Percentiles rank a stretch among this genome's conserved stretches.
Conservation (phyloP, 2,329 filamentous ascomycete genomes). For the Verticillium alfalfae region DNA sequence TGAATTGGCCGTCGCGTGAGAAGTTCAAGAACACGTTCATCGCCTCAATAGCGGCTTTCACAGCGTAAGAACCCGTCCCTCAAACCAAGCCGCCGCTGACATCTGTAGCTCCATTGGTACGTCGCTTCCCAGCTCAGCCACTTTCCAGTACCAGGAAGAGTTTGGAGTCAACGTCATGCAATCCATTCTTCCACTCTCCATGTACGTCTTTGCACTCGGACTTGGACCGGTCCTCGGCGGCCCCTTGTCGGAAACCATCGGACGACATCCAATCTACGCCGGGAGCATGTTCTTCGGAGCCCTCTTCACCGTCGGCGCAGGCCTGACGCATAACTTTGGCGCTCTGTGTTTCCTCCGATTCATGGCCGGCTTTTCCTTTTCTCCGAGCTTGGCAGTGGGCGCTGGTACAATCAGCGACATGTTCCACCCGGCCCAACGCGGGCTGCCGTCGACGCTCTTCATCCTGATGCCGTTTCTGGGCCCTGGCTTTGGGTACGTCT, state of each 20-base stretch:
- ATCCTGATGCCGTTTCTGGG: slow-evolving; percentile 49
- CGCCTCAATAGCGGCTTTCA: slow-evolving; percentile 31
- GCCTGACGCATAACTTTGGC: slow-evolving; percentile 42
- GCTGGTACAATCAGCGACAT: slow-evolving; percentile 45
- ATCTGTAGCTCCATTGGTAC: slow-evolving; percentile 42
- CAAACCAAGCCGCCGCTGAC: neutral
- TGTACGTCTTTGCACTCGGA: slow-evolving; percentile 56
- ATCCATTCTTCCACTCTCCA: slow-evolving; percentile 52
- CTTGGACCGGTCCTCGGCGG: slow-evolving; percentile 55
- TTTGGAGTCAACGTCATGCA: slow-evolving; percentile 51
- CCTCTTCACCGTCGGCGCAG: slow-evolving; percentile 52
- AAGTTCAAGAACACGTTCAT: slow-evolving; percentile 25
- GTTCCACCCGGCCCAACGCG: slow-evolving; percentile 34
- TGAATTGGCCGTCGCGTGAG: neutral
- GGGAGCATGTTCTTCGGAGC: slow-evolving; percentile 38
- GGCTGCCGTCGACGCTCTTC: slow-evolving; percentile 35
- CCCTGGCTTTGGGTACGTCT: slow-evolving; percentile 41
- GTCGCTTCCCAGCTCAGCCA: slow-evolving; percentile 47
- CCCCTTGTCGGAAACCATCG: slow-evolving; percentile 52
- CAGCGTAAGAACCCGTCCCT: slow-evolving; percentile 26
- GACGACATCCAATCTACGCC: slow-evolving; percentile 48
- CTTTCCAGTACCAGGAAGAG: slow-evolving; percentile 37
- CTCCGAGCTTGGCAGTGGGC: slow-evolving; percentile 42
- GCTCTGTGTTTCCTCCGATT: slow-evolving; percentile 50
- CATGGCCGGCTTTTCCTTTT: slow-evolving; percentile 46